Evolutionary conservation across 345 rosid species (phyloP), one percentile per base, ranked within the genome.

Genomic region (Geranium brycei): DNA sequence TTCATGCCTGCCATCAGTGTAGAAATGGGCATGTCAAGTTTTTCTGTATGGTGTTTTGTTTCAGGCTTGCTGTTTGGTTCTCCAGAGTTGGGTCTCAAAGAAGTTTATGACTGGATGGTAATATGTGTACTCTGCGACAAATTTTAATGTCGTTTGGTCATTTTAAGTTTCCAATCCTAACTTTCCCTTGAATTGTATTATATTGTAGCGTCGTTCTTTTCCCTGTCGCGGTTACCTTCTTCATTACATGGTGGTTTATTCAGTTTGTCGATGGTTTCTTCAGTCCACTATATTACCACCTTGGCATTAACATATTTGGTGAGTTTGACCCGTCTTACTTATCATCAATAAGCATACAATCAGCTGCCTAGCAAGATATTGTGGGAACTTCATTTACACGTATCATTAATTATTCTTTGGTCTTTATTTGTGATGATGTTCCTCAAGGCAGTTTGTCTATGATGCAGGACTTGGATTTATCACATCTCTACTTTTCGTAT

Each of bases 41-140:
- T 30, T 47, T 47, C 14, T 11, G 3, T 47, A 2, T 47, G 53
- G 11, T 47, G 53, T 47, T 47, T 64, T 72, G 59, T 68, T 35
- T 40, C 83, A 83, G 91, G 91, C 88, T 31, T 83, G 88, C 77
- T 86, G 85, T 76, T 80, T 70, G 70, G 74, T 86, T 53, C 83
- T 83, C 41, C 88, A 83, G 72, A 86, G 88, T 70, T 86, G 88
- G 87, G 73, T 82, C 65, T 83, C 91, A 14, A 86, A 79, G 81
- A 86, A 83, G 80, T 86, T 86, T 67, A 82, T 86, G 87, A 83
- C 91, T 41, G 91, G 88, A 78, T 83, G 91, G 91, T 86, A 76
- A 73, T 60, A 38, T 17, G 59, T 19, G 18, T 61, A 38, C 31
- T 60, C 56, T 53, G 31, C 65, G 38, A 17, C 0, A 4, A 47